Evolutionary conservation across 257 asterid genomes (phyloP), one percentile per base, ranked within the genome.

Genomic region (Paraleonurus japonicus): DNA sequence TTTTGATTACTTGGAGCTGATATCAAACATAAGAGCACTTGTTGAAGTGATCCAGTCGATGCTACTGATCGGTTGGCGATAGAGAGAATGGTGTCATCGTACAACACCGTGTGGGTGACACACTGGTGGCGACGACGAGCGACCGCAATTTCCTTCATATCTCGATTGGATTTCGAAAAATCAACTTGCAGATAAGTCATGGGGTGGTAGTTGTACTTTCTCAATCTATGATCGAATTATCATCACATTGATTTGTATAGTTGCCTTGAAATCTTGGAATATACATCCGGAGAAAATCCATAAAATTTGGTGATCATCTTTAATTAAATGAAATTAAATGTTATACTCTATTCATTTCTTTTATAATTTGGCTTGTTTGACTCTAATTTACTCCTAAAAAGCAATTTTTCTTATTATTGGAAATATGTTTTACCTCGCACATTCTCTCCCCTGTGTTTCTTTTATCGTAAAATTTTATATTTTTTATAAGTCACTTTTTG

Each of bases 31-130:
- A 43, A 54, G 72, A 62, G 84, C 67, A 15, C 64, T 80, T 0
- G 76, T 84, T 0, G 82, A 69, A 15, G 4, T 58, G 33, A 24
- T 86, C n/a, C 71, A 85, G 12, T 37, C 82, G 20, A 85, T 85
- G 82, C 73, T 93, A 8, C 19, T 22, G 1, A n/a, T 83, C 88
- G 0, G 89, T 93, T 94, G 94, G 81, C 13, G 98, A 93, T 23
- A 97, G 98, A 5, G 88, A 85, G 65, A 61, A 89, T 62, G 32
- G 20, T 81, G 19, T 93, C 98, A 1, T 89, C 98, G 0, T 93
- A 93, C 77, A 97, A 93, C 83, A 89, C 98, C 3, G 98, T 97
- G 1, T 93, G 98, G 98, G 97, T 86, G 72, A n/a, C n/a, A 96
- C 96, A 17, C 77, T 93, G 7, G 95, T 93, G 58, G 61, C 19